Evolutionary conservation across 306 rosid genomes (phyloP).

Genomic region (Lotus japonicus): DNA sequence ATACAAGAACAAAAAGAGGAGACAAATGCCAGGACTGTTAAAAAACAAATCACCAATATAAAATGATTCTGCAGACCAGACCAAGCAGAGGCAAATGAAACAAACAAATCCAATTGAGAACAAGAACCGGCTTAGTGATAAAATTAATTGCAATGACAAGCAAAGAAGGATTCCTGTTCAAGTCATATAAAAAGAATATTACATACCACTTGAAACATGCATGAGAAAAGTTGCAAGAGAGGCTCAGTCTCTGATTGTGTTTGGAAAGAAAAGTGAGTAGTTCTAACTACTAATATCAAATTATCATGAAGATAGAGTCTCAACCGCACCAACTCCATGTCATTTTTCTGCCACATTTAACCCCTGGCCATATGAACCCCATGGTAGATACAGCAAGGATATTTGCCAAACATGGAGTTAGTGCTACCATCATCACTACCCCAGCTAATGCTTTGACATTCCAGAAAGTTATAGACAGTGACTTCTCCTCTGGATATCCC

Average conservation of each 20-base stretch:
- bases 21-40: background rate
- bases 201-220: slow-evolving; percentile 29
- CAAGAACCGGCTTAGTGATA: background rate
- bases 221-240: slow-evolving; percentile 28
- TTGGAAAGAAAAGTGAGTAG: slow-evolving; percentile 41
- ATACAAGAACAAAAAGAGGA: background rate
- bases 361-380: slow-evolving; percentile 29
- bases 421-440: slow-evolving; percentile 24
- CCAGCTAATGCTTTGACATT: slow-evolving; percentile 23
- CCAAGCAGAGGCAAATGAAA: background rate
- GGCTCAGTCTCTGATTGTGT: slow-evolving; percentile 31
- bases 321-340: background rate
- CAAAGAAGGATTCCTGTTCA: background rate
- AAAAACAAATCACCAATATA: background rate
- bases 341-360: slow-evolving; percentile 18
- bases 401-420: slow-evolving; percentile 28
- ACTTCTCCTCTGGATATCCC: background rate
- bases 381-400: slow-evolving; percentile 27
- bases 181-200: background rate
- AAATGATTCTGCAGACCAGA: background rate
- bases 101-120: background rate
- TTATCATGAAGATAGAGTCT: background rate
- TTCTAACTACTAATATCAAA: background rate
- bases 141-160: background rate
- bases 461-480: slow-evolving; percentile 22